Percentiles rank a stretch among this genome's conserved stretches.
Conservation (phyloP, 2,329 filamentous ascomycete species). For the Ceratocystiopsis minuta region DNA sequence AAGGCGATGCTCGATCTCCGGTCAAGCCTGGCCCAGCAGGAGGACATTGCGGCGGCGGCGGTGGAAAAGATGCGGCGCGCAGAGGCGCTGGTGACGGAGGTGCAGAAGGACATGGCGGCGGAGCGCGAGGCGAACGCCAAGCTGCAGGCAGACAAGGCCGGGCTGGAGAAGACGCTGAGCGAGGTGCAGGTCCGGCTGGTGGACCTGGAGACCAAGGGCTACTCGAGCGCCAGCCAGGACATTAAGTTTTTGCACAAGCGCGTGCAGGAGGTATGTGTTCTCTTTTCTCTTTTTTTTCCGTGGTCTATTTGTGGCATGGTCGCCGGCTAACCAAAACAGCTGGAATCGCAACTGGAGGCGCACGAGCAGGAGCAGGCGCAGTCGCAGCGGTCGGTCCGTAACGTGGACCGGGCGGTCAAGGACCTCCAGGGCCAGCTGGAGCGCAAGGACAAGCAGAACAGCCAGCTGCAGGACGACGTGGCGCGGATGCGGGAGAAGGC, state of each 20-base stretch:
- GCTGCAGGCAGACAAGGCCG: slow-evolving; percentile 77
- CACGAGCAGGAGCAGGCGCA: slow-evolving; percentile 64
- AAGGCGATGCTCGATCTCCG: slow-evolving; percentile 66
- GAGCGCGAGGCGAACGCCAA: slow-evolving; percentile 70
- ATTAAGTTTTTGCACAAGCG: slow-evolving; percentile 87
- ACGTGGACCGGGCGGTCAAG: slow-evolving; percentile 84
- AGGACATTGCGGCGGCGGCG: slow-evolving; percentile 79
- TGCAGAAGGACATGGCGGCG: slow-evolving; percentile 77
- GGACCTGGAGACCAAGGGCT: slow-evolving; percentile 92
- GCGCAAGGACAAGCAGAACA: slow-evolving; percentile 74
- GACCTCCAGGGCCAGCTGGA: slow-evolving; percentile 86
- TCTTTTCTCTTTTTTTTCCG: too few relatives aligned
- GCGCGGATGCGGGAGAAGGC: slow-evolving; percentile 75
- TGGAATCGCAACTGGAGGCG: slow-evolving; percentile 71
- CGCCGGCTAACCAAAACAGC: slow-evolving; percentile 30
- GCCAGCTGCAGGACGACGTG: slow-evolving; percentile 67
- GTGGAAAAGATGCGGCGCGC: slow-evolving; percentile 95
- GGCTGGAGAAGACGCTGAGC: slow-evolving; percentile 74
- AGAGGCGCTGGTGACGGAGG: slow-evolving; percentile 69
- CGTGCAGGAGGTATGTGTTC: slow-evolving; percentile 70
- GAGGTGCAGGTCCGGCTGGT: slow-evolving; percentile 80
- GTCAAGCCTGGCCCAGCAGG: slow-evolving; percentile 73
- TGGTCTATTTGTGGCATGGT: not conserved
- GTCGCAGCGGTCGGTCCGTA: slow-evolving; percentile 74
- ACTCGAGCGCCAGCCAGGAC: slow-evolving; percentile 84